Percentiles rank a stretch among this genome's conserved stretches.
Conservation (phyloP, 176 grass and related monocot genomes). For the Eragrostis nindensis region DNA sequence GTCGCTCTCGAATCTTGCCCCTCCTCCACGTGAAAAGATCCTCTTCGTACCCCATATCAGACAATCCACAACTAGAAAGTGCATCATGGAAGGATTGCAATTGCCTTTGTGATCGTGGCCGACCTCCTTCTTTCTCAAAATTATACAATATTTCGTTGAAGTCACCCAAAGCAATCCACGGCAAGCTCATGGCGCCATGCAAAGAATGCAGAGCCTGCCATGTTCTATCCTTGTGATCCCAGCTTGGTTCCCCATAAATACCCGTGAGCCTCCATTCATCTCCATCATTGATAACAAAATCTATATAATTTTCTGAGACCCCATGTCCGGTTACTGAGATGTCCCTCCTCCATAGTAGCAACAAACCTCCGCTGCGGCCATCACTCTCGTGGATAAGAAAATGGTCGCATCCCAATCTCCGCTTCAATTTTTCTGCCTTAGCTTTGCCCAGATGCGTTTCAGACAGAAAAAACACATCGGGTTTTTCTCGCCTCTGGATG, state of each 20-base stretch:
- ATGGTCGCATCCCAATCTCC: too few relatives aligned
- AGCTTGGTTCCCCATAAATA: too few relatives aligned
- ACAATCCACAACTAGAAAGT: not conserved
- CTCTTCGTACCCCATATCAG: not conserved
- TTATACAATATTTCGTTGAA: too few relatives aligned
- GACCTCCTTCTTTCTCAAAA: constrained; percentile 1
- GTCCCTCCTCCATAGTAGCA: not conserved
- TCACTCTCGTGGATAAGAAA: too few relatives aligned
- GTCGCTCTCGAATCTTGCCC: not conserved
- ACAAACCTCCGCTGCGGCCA: too few relatives aligned
- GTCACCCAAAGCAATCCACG: too few relatives aligned
- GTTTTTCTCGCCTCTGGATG: too few relatives aligned
- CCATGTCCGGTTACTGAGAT: not conserved
- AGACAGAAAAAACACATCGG: too few relatives aligned
- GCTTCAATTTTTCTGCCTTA: too few relatives aligned
- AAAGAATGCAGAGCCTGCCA: not conserved
- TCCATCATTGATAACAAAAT: not conserved
- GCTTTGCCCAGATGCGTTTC: too few relatives aligned
- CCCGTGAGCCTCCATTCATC: not conserved
- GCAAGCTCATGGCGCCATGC: too few relatives aligned
- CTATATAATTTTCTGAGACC: not conserved
- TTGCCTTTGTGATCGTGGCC: too few relatives aligned
- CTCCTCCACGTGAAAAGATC: not conserved
- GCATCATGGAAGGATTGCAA: not conserved
- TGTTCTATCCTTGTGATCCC: not conserved